These are phyloP conservation scores for Phytophthora syringae DNA, from an alignment of 352 stramenopile species.

Conservation along the genomic window DNA sequence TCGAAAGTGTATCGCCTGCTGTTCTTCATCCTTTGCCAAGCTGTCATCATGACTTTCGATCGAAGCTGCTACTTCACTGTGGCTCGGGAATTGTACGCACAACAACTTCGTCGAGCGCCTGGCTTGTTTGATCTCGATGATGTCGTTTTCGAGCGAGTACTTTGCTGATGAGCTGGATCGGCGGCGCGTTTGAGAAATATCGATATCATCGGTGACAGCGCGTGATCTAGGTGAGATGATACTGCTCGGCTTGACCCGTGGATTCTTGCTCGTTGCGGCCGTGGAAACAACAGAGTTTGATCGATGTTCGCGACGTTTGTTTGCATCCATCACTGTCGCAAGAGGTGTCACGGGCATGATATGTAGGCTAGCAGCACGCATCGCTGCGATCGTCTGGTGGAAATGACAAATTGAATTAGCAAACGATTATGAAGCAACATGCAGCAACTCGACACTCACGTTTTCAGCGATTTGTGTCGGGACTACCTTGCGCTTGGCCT, in stretches of 20 bases:
- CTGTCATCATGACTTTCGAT: constrained; percentile 1
- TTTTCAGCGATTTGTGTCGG: constrained; percentile 49
- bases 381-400: constrained; percentile 53
- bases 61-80: constrained; percentile 4
- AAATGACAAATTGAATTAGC: not conserved
- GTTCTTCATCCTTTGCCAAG: constrained; percentile 39
- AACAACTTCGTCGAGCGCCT: constrained; percentile 7
- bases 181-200: constrained; percentile 5
- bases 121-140: not conserved
- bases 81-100: constrained; percentile 23
- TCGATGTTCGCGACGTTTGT: constrained; percentile 6
- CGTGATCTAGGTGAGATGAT: constrained; percentile 37
- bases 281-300: constrained; percentile 14
- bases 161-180: constrained; percentile 2
- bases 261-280: not conserved
- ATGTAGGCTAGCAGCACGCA: constrained; percentile 44
- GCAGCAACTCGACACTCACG: constrained; percentile 21
- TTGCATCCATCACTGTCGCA: not conserved
- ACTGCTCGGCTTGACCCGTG: constrained; percentile 28
- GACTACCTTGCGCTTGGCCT: constrained; percentile 68
- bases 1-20: constrained; percentile 65
- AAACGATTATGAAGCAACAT: not conserved
- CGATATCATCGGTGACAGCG: constrained; percentile 6
- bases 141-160: not conserved
- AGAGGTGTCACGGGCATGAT: constrained; percentile 1